Percentiles rank a stretch among this genome's conserved stretches.
Evolutionary conservation across 176 grass and related monocot species (phyloP).

Genomic region (Typha latifolia): DNA sequence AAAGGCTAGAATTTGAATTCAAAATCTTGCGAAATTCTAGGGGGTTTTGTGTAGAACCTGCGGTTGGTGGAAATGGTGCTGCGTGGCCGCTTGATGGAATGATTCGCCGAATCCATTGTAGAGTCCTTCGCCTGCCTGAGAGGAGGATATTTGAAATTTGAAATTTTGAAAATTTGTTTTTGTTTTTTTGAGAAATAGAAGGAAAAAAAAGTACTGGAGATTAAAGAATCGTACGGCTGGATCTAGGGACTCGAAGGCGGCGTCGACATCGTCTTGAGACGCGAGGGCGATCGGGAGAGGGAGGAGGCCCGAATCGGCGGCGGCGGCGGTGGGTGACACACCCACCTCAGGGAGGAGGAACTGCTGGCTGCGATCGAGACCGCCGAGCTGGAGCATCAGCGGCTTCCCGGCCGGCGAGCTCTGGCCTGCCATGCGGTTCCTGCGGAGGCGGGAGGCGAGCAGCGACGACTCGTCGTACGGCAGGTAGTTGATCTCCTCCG

Average conservation of each 20-base stretch:
- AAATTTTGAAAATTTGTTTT: too few relatives aligned
- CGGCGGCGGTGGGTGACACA: conserved; percentile 7
- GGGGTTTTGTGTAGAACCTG: background rate
- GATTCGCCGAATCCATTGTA: conserved; percentile 32
- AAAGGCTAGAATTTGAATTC: background rate
- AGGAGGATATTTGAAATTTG: too few relatives aligned
- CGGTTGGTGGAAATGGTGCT: background rate
- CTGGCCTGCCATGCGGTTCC: conserved; percentile 62
- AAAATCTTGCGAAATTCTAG: too few relatives aligned
- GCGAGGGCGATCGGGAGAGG: conserved; percentile 15
- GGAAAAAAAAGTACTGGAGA: background rate
- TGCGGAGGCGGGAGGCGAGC: conserved; percentile 51
- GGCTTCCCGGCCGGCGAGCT: conserved; percentile 32
- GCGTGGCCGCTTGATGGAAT: background rate
- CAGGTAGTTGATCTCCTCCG: conserved; percentile 20
- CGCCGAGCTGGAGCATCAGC: conserved; percentile 51
- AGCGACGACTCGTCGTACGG: conserved; percentile 55
- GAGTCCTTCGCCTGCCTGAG: conserved; percentile 26
- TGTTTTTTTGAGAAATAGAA: background rate
- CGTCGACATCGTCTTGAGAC: conserved; percentile 32
- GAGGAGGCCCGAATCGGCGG: conserved; percentile 10
- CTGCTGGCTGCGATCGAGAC: conserved; percentile 31
- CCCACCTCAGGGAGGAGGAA: conserved; percentile 19
- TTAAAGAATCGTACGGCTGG: conserved; percentile 32
- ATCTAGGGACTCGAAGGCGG: conserved; percentile 65